A percentile compares a stretch with the other conserved stretches of the same genome.
Evolutionary conservation across 441 rosid genomes (phyloP).

Genomic region (Lepidium campestre): DNA sequence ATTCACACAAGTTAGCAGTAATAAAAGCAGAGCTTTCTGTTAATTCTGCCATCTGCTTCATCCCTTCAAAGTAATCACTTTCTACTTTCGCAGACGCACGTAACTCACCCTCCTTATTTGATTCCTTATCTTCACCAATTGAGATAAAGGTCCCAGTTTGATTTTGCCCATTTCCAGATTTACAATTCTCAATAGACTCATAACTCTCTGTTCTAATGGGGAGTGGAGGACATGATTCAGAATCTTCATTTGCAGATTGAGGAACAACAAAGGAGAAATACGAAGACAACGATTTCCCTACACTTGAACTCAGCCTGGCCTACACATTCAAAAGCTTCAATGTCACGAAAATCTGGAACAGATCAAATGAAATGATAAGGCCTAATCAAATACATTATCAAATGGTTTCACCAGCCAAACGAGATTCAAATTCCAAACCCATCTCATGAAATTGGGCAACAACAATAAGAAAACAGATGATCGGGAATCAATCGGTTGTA

Average conservation of each 20-base stretch:
- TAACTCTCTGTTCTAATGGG: conserved; percentile 39
- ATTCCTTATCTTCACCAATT: conserved; percentile 17
- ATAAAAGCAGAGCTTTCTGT: conserved; percentile 60
- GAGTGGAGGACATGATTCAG: conserved; percentile 18
- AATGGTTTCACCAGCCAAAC: background rate
- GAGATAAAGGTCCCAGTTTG: conserved; percentile 21
- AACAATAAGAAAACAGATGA: background rate
- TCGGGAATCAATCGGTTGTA: background rate
- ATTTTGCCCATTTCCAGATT: conserved; percentile 10
- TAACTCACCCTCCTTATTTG: conserved; percentile 14
- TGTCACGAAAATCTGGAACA: conserved; percentile 2
- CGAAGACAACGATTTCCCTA: conserved; percentile 44
- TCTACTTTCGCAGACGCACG: conserved; percentile 35
- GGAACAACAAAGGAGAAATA: conserved; percentile 37
- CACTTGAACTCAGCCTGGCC: conserved; percentile 50
- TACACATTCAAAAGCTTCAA: conserved; percentile 42
- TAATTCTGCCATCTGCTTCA: conserved; percentile 40
- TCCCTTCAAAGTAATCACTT: conserved; percentile 37
- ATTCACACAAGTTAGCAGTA: conserved; percentile 60
- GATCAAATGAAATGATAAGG: background rate
- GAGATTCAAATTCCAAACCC: background rate
- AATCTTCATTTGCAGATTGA: conserved; percentile 15
- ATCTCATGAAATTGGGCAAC: background rate
- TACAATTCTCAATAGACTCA: conserved; percentile 27
- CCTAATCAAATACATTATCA: background rate